Evolutionary conservation across 139 green algal species (phyloP).

Genomic region (Chlorella ohadii): DNA sequence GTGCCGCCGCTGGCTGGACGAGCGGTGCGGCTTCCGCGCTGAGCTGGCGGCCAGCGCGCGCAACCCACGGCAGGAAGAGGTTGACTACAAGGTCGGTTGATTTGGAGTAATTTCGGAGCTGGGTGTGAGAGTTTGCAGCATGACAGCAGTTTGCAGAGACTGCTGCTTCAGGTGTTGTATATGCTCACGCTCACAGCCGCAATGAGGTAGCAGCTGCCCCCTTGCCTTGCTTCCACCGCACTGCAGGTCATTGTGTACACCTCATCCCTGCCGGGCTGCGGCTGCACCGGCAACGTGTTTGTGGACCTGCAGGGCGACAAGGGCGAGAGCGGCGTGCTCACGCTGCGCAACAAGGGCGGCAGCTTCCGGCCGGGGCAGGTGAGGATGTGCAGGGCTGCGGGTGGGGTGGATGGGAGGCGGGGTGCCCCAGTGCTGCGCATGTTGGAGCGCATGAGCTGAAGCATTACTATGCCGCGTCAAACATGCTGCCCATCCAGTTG

Average conservation of each 20-base stretch:
- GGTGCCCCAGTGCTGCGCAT: no score
- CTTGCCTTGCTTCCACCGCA: neutral
- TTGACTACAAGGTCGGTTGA: slow-evolving; percentile 15
- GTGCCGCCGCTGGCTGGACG: slow-evolving; percentile 62
- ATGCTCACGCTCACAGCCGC: no score
- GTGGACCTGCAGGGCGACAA: slow-evolving; percentile 61
- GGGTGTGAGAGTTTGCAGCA: no score
- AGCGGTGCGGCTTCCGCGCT: slow-evolving; percentile 41
- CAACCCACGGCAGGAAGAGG: neutral
- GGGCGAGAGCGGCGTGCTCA: slow-evolving; percentile 45
- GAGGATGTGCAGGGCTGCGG: neutral
- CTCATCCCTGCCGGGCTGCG: slow-evolving; percentile 51
- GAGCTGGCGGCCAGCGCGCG: slow-evolving; percentile 8
- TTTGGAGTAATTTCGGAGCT: no score
- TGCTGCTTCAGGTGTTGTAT: no score
- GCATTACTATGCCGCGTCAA: no score
- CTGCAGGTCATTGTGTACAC: slow-evolving; percentile 24
- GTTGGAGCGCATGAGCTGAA: no score
- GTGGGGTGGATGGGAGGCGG: no score
- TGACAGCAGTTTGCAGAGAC: no score
- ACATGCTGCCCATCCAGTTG: no score
- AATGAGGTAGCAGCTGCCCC: no score
- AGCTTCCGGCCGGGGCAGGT: slow-evolving; percentile 29
- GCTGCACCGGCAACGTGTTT: slow-evolving; percentile 75
- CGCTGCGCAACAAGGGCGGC: slow-evolving; percentile 27